Percentiles rank a stretch among this genome's conserved stretches.
These are phyloP conservation scores for Sophora flavescens DNA, from an alignment of 306 rosid genomes.

Conservation along the genomic window DNA sequence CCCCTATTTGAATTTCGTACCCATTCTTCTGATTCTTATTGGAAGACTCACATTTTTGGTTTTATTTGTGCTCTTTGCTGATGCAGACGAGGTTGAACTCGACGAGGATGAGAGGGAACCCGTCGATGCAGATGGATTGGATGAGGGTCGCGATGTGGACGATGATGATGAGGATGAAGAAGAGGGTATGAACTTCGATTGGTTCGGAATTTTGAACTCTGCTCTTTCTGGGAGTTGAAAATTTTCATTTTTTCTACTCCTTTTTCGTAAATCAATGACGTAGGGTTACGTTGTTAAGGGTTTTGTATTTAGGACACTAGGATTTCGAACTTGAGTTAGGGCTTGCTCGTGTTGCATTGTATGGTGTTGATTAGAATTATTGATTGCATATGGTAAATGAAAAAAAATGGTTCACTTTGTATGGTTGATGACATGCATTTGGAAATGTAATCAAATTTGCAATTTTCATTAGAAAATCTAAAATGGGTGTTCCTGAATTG, in stretches of 20 bases:
- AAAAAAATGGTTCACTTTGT: too few species aligned
- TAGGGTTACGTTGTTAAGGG: constrained; percentile 13
- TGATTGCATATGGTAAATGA: too few species aligned
- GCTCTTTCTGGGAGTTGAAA: not conserved
- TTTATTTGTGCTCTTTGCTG: constrained; percentile 31
- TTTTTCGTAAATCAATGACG: not conserved
- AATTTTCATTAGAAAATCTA: not conserved
- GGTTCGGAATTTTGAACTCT: not conserved
- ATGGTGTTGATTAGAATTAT: not conserved
- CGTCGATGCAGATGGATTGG: constrained; percentile 60
- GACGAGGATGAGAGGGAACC: constrained; percentile 81
- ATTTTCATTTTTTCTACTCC: not conserved
- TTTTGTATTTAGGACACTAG: not conserved
- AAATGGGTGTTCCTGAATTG: not conserved
- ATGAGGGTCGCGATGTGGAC: constrained; percentile 54
- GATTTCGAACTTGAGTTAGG: constrained; percentile 34
- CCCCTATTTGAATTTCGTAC: not conserved
- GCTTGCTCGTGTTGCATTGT: not conserved
- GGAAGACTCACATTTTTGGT: constrained; percentile 36
- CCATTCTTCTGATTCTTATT: not conserved
- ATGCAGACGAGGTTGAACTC: constrained; percentile 77
- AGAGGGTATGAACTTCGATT: constrained; percentile 65
- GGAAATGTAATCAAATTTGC: not conserved
- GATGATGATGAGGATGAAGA: constrained; percentile 88
- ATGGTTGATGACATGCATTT: not conserved